phyloP scores from a whole-genome alignment of 768 basidiomycete species.

The Podaxis carcinomalis region DNA sequence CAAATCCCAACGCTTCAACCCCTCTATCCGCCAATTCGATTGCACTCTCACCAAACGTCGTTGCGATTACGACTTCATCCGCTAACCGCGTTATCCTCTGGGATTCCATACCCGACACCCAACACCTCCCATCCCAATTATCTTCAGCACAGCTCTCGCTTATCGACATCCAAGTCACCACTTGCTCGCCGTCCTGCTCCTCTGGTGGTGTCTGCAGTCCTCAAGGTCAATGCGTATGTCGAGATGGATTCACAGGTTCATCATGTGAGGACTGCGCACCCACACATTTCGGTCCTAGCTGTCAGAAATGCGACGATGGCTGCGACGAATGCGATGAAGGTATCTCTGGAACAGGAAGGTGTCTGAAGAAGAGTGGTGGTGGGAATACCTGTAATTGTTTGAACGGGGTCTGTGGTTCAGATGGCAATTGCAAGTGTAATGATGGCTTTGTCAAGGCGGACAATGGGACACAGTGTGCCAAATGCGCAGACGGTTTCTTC shows the following conservation, averaged over 20 bases:
- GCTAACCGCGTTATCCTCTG: conserved; percentile 70
- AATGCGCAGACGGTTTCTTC: conserved; percentile 76
- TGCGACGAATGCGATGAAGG: conserved; percentile 76
- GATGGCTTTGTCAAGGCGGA: conserved; percentile 66
- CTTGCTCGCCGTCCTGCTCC: conserved; percentile 71
- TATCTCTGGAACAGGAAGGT: conserved; percentile 67
- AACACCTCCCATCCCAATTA: conserved; percentile 55
- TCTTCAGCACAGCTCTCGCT: conserved; percentile 41
- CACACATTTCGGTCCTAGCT: conserved; percentile 68
- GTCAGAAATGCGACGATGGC: conserved; percentile 59
- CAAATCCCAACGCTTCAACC: conserved; percentile 43
- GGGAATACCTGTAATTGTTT: conserved; percentile 58
- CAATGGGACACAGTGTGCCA: conserved; percentile 72
- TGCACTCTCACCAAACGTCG: conserved; percentile 60
- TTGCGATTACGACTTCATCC: conserved; percentile 58
- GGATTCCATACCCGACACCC: conserved; percentile 72
- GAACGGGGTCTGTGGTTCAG: conserved; percentile 68
- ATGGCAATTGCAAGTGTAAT: conserved; percentile 71
- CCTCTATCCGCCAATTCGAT: conserved; percentile 56
- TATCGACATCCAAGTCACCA: conserved; percentile 65
- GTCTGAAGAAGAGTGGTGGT: conserved; percentile 40
- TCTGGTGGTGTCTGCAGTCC: conserved; percentile 55
- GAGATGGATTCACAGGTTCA: conserved; percentile 64
- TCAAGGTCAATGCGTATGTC: conserved; percentile 65
- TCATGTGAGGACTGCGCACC: conserved; percentile 72